Evolutionary conservation across 2,329 filamentous ascomycete species (phyloP), one percentile per base, ranked within the genome.

Genomic region (Fusarium camptoceras): DNA sequence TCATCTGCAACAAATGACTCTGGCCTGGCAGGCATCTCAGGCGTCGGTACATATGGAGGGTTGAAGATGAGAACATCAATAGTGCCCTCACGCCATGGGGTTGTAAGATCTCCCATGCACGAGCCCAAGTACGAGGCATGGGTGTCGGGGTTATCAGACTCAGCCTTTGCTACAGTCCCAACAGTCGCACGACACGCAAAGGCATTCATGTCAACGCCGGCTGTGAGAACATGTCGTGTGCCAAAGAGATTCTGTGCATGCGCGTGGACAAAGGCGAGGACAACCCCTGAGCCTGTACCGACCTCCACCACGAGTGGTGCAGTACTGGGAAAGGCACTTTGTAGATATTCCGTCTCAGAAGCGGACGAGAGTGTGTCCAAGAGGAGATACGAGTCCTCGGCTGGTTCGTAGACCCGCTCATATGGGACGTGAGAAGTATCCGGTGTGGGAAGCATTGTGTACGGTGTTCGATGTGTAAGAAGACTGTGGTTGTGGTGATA

Each of bases 1-100:
- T 71, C 70, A 4, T 75, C 74, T 4, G 71, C 74, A 4, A 54
- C 39, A 42, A 76, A 78, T 53, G 63, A 73, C 57, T 68, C 75
- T 22, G 76, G 85, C 37, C 87, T 80, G 25, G 81, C 78, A 2
- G 95, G 94, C 63, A 97, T 81, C 42, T 89, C 87, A 27, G 91
- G 86, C 4, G 94, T 97, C 3, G 96, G 96, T 16, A 99, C 96
- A 78, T 99, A 99, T 1, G 96, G 96, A 55, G 96, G 96, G 78
- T 99, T 99, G 85, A 98, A 99, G 28, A 99, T 87, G 67, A 99
- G 85, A 14, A 99, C 86, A 77, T 99, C 96, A 8, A 97, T 86
- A 15, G 51, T 60, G 4, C 85, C 83, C 0, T 82, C 76, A 10
- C 86, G 85, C 42, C 97, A 81, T 1, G 90, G 83, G 4, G 86